Base-by-base conservation (phyloP, 768 basidiomycete species). In the Suillus variegatus region DNA sequence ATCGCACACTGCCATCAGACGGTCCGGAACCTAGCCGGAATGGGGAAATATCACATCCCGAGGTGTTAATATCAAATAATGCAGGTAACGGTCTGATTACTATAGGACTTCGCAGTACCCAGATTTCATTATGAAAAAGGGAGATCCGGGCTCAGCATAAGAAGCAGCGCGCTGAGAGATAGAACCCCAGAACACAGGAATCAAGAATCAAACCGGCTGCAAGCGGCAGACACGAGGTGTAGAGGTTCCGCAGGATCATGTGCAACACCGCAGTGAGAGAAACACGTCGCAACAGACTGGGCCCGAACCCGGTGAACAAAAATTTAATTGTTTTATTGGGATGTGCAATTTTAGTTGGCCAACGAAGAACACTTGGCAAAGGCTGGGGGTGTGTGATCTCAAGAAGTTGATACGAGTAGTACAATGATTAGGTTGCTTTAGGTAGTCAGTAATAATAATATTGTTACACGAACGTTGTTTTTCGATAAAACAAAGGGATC, bases 381-480 rank as follows among this genome's bases (percentile, higher is more conserved):
- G 51, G 51, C 16, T 51, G 40, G 62, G 62, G 20, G 38, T 65
- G 43, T 44, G 36, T 60, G 70, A 67, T 64, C 65, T 70, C 74
- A 77, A 77, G 70, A 77, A 75, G 61, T 62, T 65, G 62, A 62
- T 67, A 55, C 43, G 51, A 57, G 57, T 41, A 60, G 61, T 57
- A 63, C 60, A 67, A 65, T 62, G 62, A 76, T 73, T 76, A 75
- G 71, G 64, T 68, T 38, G 72, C 66, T 71, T 73, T 73, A 73
- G 67, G 64, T 69, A 71, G 72, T 77, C 74, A 68, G 74, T 74
- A 32, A 75, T 68, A 63, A 73, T 74, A 74, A 74, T 74, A 76
- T 64, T 73, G 73, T 67, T 75, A 76, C 75, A 72, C 73, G 49
- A 65, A 38, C 65, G 58, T 65, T 67, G 68, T 67, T 36, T 55